A percentile compares a stretch with the other conserved stretches of the same genome.
Conservation (phyloP, 129 eudicot genomes). For the Artemisia tridentata region DNA sequence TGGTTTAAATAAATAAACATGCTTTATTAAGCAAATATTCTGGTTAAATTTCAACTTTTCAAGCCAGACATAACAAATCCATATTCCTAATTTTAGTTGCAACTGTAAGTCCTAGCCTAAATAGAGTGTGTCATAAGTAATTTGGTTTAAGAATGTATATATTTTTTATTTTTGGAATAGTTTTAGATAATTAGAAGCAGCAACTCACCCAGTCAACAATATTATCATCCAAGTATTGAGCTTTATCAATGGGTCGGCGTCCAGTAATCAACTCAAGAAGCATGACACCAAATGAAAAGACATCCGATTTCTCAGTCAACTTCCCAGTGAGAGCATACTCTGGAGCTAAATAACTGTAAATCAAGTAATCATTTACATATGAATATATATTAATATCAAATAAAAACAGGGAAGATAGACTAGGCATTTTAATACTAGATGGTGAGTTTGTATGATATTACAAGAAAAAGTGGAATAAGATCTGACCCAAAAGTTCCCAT, state of each 20-base stretch:
- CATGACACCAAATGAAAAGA: constrained; percentile 84
- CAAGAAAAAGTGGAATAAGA: constrained; percentile 7
- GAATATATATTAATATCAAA: not conserved
- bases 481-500: constrained; percentile 90
- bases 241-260: constrained; percentile 74
- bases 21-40: not conserved
- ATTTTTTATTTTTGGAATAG: no score
- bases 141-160: no score
- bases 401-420: not conserved
- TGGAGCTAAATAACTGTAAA: constrained; percentile 86
- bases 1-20: not conserved
- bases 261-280: constrained; percentile 91
- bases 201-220: constrained; percentile 81
- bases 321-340: constrained; percentile 78
- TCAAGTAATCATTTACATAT: not conserved
- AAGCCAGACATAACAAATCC: not conserved
- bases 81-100: not conserved
- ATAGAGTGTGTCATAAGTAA: no score
- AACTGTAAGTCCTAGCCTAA: not conserved
- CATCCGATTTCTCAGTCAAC: constrained; percentile 79
- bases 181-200: not conserved
- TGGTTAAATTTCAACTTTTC: not conserved
- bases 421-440: not conserved
- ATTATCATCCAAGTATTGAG: constrained; percentile 62
- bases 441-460: constrained; percentile 4